Evolutionary conservation across 352 stramenopile species (phyloP).

Genomic region (Plasmopara muralis): DNA sequence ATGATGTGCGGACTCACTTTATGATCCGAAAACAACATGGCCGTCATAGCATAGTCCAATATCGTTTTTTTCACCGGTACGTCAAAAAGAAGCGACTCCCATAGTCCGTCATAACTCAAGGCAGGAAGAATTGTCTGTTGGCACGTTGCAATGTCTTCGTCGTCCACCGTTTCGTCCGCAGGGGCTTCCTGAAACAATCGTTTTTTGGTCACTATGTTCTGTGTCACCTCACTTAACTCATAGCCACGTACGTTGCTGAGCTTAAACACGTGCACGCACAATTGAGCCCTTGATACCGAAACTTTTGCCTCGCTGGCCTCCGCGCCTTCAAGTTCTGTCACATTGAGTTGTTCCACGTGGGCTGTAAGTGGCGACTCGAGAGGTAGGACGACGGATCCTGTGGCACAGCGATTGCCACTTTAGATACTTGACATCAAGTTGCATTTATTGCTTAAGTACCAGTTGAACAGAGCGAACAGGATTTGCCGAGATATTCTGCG

Average conservation of each 20-base stretch:
- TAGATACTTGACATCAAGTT: not conserved
- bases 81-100: constrained; percentile 85
- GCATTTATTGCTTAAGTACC: constrained; percentile 7
- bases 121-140: constrained; percentile 73
- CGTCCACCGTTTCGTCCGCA: constrained; percentile 66
- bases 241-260: constrained; percentile 44
- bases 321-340: constrained; percentile 35
- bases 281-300: constrained; percentile 27
- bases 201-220: not conserved
- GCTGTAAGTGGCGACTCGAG: constrained; percentile 18
- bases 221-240: not conserved
- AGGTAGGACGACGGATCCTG: constrained; percentile 29
- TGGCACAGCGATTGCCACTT: constrained; percentile 1
- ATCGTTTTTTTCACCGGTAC: constrained; percentile 68
- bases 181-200: constrained; percentile 37
- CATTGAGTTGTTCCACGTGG: constrained; percentile 32
- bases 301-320: constrained; percentile 14
- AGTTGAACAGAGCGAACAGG: constrained; percentile 22
- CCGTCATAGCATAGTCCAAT: constrained; percentile 84
- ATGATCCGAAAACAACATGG: constrained; percentile 85
- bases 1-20: constrained; percentile 86
- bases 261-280: constrained; percentile 69
- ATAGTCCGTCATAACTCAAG: constrained; percentile 58
- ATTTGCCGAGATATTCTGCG: constrained; percentile 22
- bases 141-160: constrained; percentile 74